phyloP scores from a whole-genome alignment of 202 grass and related monocot species.

The Brachypodium distachyon region DNA sequence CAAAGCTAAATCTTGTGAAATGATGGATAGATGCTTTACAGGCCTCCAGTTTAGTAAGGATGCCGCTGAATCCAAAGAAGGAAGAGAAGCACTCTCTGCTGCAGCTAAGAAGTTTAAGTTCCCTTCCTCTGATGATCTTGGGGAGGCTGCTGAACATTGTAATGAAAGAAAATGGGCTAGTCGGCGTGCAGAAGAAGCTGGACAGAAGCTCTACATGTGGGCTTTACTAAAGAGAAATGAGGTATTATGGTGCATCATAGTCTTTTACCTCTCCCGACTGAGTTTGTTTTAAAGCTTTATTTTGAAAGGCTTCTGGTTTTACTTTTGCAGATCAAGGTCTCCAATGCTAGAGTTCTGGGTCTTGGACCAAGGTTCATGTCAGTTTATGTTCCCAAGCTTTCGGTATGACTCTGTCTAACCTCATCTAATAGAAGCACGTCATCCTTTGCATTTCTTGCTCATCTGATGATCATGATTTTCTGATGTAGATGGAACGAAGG shows the following conservation, averaged over 20 bases:
- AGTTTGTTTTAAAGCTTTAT: background rate
- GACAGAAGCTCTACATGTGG: slow-evolving; percentile 87
- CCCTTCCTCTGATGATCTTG: slow-evolving; percentile 47
- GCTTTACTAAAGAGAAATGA: slow-evolving; percentile 74
- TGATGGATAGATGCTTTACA: slow-evolving; percentile 53
- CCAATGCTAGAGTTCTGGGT: slow-evolving; percentile 76
- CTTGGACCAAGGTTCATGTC: slow-evolving; percentile 95
- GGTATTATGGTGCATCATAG: slow-evolving; percentile 34
- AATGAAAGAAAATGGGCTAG: slow-evolving; percentile 80
- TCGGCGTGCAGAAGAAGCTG: slow-evolving; percentile 81
- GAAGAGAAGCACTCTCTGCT: slow-evolving; percentile 46
- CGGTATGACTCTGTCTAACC: slow-evolving; percentile 35
- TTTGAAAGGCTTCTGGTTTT: slow-evolving; percentile 5
- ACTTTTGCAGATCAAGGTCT: slow-evolving; percentile 54
- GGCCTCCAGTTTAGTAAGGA: slow-evolving; percentile 58
- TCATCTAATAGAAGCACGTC: background rate
- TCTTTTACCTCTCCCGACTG: background rate
- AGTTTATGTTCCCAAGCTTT: slow-evolving; percentile 75
- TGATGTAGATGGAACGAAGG: slow-evolving; percentile 70
- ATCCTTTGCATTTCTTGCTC: background rate
- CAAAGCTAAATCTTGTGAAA: slow-evolving; percentile 16
- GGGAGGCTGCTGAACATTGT: slow-evolving; percentile 71
- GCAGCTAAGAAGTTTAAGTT: slow-evolving; percentile 65
- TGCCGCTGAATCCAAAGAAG: slow-evolving; percentile 68
- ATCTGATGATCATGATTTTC: slow-evolving; percentile 31